These are phyloP conservation scores for Saxophila tyrrhenica DNA, from an alignment of 495 filamentous ascomycete species.

Conservation along the genomic window DNA sequence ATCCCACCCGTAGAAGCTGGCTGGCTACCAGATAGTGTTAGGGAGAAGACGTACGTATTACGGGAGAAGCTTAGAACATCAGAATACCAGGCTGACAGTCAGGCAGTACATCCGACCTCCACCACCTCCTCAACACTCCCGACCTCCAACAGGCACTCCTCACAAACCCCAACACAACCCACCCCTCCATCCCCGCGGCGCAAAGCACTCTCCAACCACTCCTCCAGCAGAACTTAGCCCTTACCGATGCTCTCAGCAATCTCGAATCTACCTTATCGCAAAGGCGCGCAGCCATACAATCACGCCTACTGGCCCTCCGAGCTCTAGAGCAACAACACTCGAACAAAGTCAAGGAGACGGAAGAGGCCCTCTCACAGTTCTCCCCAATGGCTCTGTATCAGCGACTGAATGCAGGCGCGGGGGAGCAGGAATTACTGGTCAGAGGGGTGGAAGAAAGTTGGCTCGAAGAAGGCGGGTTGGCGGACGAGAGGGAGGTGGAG, in stretches of 20 bases:
- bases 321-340: conserved; percentile 87
- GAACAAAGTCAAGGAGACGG: conserved; percentile 78
- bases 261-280: conserved; percentile 49
- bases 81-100: neutral
- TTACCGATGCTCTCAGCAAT: conserved; percentile 46
- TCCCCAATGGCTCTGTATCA: conserved; percentile 75
- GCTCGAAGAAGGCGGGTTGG: conserved; percentile 33
- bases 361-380: conserved; percentile 71
- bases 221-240: conserved; percentile 56
- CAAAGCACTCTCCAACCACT: conserved; percentile 46
- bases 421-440: conserved; percentile 75
- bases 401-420: conserved; percentile 57
- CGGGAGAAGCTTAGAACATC: no score
- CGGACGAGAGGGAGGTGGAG: conserved; percentile 62
- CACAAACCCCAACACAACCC: conserved; percentile 49
- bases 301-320: conserved; percentile 68
- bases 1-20: conserved; percentile 28
- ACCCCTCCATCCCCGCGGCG: conserved; percentile 47
- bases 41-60: conserved; percentile 30
- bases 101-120: conserved; percentile 29
- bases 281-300: conserved; percentile 58
- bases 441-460: conserved; percentile 78
- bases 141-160: conserved; percentile 30
- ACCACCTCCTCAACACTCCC: conserved; percentile 25
- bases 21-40: conserved; percentile 30